phyloP scores from a whole-genome alignment of 2,329 filamentous ascomycete genomes.

The Hortaea werneckii region DNA sequence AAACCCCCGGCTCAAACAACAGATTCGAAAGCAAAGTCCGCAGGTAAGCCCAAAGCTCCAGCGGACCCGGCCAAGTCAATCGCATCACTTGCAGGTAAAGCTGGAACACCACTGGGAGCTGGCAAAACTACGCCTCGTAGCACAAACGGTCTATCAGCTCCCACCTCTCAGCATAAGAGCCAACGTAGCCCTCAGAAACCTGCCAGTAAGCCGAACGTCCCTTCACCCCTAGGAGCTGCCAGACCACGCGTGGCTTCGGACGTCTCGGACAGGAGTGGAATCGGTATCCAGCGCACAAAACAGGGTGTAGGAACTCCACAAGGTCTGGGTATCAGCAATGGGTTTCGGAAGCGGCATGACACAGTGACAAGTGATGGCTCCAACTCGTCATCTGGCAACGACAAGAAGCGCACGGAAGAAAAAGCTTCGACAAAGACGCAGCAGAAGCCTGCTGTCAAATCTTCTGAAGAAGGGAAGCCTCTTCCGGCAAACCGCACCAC shows the following conservation, averaged over 20 bases:
- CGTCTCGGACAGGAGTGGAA: slow-evolving; percentile 25
- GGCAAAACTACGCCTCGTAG: slow-evolving; percentile 18
- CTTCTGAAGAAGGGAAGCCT: neutral
- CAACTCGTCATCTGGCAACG: slow-evolving; percentile 8
- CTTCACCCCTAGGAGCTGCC: slow-evolving; percentile 51
- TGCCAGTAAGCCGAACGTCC: slow-evolving; percentile 48
- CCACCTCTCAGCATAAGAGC: slow-evolving; percentile 21
- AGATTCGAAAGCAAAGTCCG: slow-evolving; percentile 14
- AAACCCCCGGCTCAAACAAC: slow-evolving; percentile 12
- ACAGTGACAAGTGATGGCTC: slow-evolving; percentile 20
- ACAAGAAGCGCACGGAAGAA: slow-evolving; percentile 10
- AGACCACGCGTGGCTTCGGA: slow-evolving; percentile 53
- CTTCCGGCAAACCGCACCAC: slow-evolving; percentile 7
- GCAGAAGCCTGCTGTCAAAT: no score
- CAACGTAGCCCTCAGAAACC: slow-evolving; percentile 29
- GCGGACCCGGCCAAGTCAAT: slow-evolving; percentile 9
- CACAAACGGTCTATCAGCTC: slow-evolving; percentile 13
- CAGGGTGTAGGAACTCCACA: slow-evolving; percentile 32
- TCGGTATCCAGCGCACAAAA: slow-evolving; percentile 16
- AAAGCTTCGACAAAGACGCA: neutral
- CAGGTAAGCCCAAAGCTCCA: slow-evolving; percentile 4
- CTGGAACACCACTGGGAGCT: slow-evolving; percentile 8
- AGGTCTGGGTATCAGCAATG: slow-evolving; percentile 33
- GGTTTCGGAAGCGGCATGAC: slow-evolving; percentile 22
- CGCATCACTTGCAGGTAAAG: slow-evolving; percentile 11